Base-by-base conservation (phyloP, 2,329 filamentous ascomycete genomes). In the Pseudogymnoascus sp. region DNA sequence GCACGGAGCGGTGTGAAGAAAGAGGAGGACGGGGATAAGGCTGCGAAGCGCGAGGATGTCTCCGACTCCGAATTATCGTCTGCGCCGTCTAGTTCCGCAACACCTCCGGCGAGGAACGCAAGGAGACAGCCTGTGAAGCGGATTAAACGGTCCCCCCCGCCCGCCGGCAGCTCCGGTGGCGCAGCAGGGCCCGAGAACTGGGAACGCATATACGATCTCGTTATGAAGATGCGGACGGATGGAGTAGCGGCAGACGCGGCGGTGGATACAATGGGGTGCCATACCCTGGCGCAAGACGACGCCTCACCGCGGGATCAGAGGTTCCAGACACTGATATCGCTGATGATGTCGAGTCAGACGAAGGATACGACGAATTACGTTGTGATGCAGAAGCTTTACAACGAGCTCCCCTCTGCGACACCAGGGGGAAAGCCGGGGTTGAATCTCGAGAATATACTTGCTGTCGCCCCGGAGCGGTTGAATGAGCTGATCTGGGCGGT, bases 191-290 rank as follows among this genome's bases (percentile, higher is more conserved):
- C 92, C 0, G 80, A 85, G 0, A 86, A 92, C 72, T 97, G 94
- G 94, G 85, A 91, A 65, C 83, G 86, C 62, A 85, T 96, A 63
- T 99, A 97, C 76, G 76, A 81, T 35, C 77, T 84, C 0, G 89
- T 95, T 48, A 87, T 88, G 70, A 82, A 84, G 70, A 97, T 97
- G 92, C 87, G 85, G 2, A 73, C 75, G 4, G 72, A 76, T 0
- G 81, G 81, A 5, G 71, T 75, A 76, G 76, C 89, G 72, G 72
- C 83, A 78, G 75, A 89, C 82, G 94, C 94, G 0, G 90, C 93
- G 0, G 94, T 99, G 9, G 94, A 99, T 74, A 97, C 93, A 0
- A 97, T 97, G 92, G 94, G 94, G 9, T 99, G 94, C 75, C 92
- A 92, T 75, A 83, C 84, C 6, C 80, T 94, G 8, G 90, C 89